These are phyloP conservation scores for Penicillium taxi DNA, from an alignment of 495 filamentous ascomycete genomes.

Conservation along the genomic window DNA sequence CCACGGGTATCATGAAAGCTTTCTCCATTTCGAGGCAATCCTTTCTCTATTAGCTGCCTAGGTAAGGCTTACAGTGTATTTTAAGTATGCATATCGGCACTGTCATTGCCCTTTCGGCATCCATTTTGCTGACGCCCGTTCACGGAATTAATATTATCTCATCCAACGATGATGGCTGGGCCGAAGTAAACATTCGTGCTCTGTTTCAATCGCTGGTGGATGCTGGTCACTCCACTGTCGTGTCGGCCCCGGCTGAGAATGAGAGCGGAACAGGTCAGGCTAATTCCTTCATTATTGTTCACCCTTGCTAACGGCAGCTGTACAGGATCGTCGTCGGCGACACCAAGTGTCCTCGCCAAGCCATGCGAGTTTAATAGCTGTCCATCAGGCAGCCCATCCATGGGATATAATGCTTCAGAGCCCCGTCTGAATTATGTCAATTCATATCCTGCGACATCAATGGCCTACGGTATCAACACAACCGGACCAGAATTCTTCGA, in stretches of 20 bases:
- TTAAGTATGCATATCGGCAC: slow-evolving; percentile 13
- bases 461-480: slow-evolving; percentile 54
- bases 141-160: slow-evolving; percentile 50
- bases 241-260: slow-evolving; percentile 59
- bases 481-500: slow-evolving; percentile 44
- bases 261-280: slow-evolving; percentile 49
- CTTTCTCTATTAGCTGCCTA: too few species aligned
- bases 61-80: too few species aligned
- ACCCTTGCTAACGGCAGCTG: background rate
- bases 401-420: slow-evolving; percentile 47
- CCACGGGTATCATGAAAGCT: too few species aligned
- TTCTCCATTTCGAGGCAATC: too few species aligned
- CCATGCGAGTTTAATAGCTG: slow-evolving; percentile 55
- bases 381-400: slow-evolving; percentile 43
- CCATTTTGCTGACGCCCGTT: slow-evolving; percentile 8
- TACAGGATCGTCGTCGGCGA: slow-evolving; percentile 45
- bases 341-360: slow-evolving; percentile 34
- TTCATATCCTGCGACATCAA: slow-evolving; percentile 57
- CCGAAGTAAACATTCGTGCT: slow-evolving; percentile 54
- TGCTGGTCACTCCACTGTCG: slow-evolving; percentile 50
- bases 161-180: slow-evolving; percentile 68
- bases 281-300: background rate
- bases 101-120: slow-evolving; percentile 4
- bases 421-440: slow-evolving; percentile 62
- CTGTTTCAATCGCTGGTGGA: slow-evolving; percentile 44